Evolutionary conservation across 495 filamentous ascomycete species (phyloP).

Genomic region (Neurospora sp.): DNA sequence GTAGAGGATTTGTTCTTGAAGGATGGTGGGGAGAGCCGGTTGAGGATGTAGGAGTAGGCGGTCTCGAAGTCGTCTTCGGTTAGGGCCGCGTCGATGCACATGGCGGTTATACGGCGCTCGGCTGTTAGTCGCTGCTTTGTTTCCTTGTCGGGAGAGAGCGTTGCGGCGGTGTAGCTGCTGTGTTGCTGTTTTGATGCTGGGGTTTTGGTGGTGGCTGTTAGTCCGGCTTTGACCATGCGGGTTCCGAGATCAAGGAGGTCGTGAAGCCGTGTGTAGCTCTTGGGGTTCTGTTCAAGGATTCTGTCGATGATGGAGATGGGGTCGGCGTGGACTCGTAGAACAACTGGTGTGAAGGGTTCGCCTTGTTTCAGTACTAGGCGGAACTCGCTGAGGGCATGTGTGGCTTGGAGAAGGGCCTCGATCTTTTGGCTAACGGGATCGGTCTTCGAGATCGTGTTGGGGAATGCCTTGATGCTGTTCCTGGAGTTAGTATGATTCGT

Average conservation of each 20-base stretch:
- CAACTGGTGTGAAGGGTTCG: conserved; percentile 84
- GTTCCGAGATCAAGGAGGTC: conserved; percentile 70
- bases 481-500: conserved; percentile 2
- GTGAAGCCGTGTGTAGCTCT: conserved; percentile 78
- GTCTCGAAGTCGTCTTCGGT: conserved; percentile 89
- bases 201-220: conserved; percentile 28
- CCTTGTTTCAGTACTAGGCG: conserved; percentile 83
- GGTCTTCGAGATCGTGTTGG: conserved; percentile 49
- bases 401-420: conserved; percentile 67
- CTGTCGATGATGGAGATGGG: conserved; percentile 75
- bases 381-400: conserved; percentile 80
- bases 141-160: conserved; percentile 18
- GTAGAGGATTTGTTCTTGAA: not conserved
- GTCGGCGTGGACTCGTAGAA: conserved; percentile 75
- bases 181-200: not conserved
- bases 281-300: conserved; percentile 77
- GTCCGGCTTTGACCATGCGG: conserved; percentile 64
- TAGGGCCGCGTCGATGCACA: conserved; percentile 83
- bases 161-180: not conserved
- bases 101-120: conserved; percentile 66
- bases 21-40: conserved; percentile 30
- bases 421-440: conserved; percentile 42
- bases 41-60: conserved; percentile 90
- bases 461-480: conserved; percentile 58
- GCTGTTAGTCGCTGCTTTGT: conserved; percentile 22